Conservation (phyloP, 768 basidiomycete species). For the Amanita thiersii region DNA sequence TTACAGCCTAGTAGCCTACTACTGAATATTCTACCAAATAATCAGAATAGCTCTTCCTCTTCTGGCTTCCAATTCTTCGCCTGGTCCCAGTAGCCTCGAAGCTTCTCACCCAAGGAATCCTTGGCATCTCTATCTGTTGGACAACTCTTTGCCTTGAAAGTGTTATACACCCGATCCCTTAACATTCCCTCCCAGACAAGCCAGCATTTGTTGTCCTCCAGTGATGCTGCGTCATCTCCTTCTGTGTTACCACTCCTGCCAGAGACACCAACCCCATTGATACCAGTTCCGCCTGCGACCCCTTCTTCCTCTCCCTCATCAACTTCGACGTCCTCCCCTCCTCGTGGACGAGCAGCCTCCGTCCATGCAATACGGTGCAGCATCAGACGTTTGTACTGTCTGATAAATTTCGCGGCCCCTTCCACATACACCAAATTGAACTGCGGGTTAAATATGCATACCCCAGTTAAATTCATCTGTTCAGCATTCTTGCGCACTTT, state of each 20-base stretch:
- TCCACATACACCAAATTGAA: constrained; percentile 94
- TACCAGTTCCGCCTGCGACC: constrained; percentile 6
- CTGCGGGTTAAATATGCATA: constrained; percentile 83
- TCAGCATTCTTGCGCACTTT: constrained; percentile 97
- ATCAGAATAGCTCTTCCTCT: constrained; percentile 65
- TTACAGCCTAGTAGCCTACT: too few relatives aligned
- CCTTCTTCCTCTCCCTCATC: constrained; percentile 22
- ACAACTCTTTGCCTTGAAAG: constrained; percentile 75
- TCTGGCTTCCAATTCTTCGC: constrained; percentile 85
- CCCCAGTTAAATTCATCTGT: constrained; percentile 78
- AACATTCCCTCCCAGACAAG: constrained; percentile 91
- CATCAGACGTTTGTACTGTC: constrained; percentile 85
- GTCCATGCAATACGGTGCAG: constrained; percentile 89
- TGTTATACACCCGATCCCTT: constrained; percentile 71
- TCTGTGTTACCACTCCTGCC: constrained; percentile 24
- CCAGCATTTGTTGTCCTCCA: constrained; percentile 85
- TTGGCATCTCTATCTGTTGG: constrained; percentile 82
- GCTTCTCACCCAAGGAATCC: constrained; percentile 76
- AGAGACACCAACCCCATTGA: constrained; percentile 3
- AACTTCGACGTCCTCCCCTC: constrained; percentile 59
- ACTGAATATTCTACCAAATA: too few relatives aligned
- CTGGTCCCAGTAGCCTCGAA: constrained; percentile 91
- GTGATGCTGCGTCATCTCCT: constrained; percentile 30
- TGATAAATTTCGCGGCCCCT: constrained; percentile 79
- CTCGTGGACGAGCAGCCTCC: constrained; percentile 75